Evolutionary conservation across 768 basidiomycete species (phyloP).

Genomic region (Psilocybe cyanescens): DNA sequence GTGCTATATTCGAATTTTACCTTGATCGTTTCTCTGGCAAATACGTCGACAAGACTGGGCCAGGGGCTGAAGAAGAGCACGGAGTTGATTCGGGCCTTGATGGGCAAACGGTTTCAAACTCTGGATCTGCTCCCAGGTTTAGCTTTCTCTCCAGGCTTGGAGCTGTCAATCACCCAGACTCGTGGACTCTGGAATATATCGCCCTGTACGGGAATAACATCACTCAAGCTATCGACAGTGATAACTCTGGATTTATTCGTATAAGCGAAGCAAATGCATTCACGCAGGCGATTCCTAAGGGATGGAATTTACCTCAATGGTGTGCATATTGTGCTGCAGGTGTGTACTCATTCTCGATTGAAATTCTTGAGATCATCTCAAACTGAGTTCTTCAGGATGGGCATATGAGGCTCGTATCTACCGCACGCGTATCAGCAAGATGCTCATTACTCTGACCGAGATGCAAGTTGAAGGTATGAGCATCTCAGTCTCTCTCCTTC

Average conservation of each 20-base stretch:
- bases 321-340: conserved; percentile 27
- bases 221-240: conserved; percentile 20
- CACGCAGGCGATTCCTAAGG: conserved; percentile 21
- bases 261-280: conserved; percentile 27
- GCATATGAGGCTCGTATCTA: conserved; percentile 25
- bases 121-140: conserved; percentile 1
- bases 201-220: conserved; percentile 15
- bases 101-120: neutral
- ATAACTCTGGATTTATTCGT: conserved; percentile 25
- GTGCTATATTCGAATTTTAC: conserved; percentile 25
- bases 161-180: conserved; percentile 16
- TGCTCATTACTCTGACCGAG: conserved; percentile 18
- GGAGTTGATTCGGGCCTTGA: neutral
- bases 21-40: conserved; percentile 21
- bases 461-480: conserved; percentile 19
- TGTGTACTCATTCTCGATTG: neutral
- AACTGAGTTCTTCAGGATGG: conserved; percentile 16
- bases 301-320: conserved; percentile 26
- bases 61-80: neutral
- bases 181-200: conserved; percentile 25
- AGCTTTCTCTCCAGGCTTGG: conserved; percentile 7
- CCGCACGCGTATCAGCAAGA: conserved; percentile 21
- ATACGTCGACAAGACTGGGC: neutral
- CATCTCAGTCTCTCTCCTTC: neutral
- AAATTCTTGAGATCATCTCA: neutral